A percentile compares a stretch with the other conserved stretches of the same genome.
Conservation (phyloP, 495 filamentous ascomycete genomes). For the Penicillium malachiteum region DNA sequence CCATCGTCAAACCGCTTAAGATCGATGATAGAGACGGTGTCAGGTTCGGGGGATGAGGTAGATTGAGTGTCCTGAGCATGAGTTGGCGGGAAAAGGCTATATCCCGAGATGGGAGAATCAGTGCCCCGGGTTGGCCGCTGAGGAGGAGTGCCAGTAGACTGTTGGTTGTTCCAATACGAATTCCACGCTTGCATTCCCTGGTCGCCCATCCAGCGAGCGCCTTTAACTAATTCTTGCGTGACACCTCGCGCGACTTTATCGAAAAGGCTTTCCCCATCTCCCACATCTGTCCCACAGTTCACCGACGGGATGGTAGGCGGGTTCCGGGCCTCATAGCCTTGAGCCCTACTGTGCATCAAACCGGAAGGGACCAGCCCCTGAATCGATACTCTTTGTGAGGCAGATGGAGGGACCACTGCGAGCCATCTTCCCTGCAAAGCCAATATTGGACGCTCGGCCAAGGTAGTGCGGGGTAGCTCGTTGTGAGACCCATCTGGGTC, state of each 20-base stretch:
- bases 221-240: slow-evolving; percentile 86
- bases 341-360: slow-evolving; percentile 52
- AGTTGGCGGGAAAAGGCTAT: slow-evolving; percentile 69
- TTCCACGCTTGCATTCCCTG: slow-evolving; percentile 86
- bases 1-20: slow-evolving; percentile 60
- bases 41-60: slow-evolving; percentile 59
- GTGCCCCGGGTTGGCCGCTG: slow-evolving; percentile 29
- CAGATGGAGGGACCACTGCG: slow-evolving; percentile 73
- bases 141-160: slow-evolving; percentile 29
- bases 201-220: slow-evolving; percentile 82
- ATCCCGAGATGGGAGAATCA: slow-evolving; percentile 28
- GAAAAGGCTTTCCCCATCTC: slow-evolving; percentile 75
- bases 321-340: slow-evolving; percentile 66
- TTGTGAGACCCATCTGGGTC: slow-evolving; percentile 53
- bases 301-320: slow-evolving; percentile 73
- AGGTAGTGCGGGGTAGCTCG: slow-evolving; percentile 44
- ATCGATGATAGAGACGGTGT: slow-evolving; percentile 83
- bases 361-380: slow-evolving; percentile 52
- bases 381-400: slow-evolving; percentile 67
- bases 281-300: slow-evolving; percentile 73
- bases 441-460: slow-evolving; percentile 62
- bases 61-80: slow-evolving; percentile 56
- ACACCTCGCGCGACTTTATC: slow-evolving; percentile 85
- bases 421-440: slow-evolving; percentile 80
- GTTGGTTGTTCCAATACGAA: slow-evolving; percentile 77